Percentiles rank a stretch among this genome's conserved stretches.
Conservation (phyloP, 2,329 filamentous ascomycete species). For the Meredithiella fracta region DNA sequence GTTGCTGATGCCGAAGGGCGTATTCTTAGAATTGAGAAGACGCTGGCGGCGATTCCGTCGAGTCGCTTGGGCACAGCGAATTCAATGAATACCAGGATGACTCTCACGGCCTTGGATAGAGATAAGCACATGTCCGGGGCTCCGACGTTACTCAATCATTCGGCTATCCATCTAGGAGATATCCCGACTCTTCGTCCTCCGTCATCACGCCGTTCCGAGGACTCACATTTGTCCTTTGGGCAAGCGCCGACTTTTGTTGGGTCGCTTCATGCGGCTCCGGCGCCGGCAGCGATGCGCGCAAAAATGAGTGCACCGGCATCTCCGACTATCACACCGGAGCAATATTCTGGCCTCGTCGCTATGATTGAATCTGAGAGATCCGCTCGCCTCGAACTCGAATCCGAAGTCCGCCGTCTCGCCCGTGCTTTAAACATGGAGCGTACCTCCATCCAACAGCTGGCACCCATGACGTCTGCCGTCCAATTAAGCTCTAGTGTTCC, state of each 20-base stretch:
- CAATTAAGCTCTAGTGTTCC: slow-evolving; percentile 27
- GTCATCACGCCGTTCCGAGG: slow-evolving; percentile 17
- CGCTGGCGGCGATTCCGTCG: slow-evolving; percentile 32
- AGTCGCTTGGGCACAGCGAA: slow-evolving; percentile 19
- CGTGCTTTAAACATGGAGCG: slow-evolving; percentile 27
- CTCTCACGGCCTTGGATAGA: neutral
- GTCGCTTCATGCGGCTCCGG: slow-evolving; percentile 25
- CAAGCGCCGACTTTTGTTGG: slow-evolving; percentile 30
- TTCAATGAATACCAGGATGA: neutral
- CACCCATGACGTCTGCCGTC: slow-evolving; percentile 17
- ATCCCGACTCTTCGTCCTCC: slow-evolving; percentile 4
- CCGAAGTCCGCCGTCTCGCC: slow-evolving; percentile 36
- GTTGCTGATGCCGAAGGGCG: slow-evolving; percentile 35
- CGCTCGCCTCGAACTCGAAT: slow-evolving; percentile 38
- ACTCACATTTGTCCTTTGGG: slow-evolving; percentile 29
- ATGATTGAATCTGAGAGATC: slow-evolving; percentile 41
- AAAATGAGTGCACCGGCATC: slow-evolving; percentile 12
- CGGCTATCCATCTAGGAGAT: neutral
- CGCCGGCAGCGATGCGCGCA: slow-evolving; percentile 14
- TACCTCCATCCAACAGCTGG: slow-evolving; percentile 16
- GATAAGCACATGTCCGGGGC: neutral
- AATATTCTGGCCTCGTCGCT: slow-evolving; percentile 33
- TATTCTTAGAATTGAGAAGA: slow-evolving; percentile 35
- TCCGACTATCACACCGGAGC: slow-evolving; percentile 25
- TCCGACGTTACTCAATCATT: neutral